phyloP scores from a whole-genome alignment of 257 asterid species.

The Capsicum chinense region DNA sequence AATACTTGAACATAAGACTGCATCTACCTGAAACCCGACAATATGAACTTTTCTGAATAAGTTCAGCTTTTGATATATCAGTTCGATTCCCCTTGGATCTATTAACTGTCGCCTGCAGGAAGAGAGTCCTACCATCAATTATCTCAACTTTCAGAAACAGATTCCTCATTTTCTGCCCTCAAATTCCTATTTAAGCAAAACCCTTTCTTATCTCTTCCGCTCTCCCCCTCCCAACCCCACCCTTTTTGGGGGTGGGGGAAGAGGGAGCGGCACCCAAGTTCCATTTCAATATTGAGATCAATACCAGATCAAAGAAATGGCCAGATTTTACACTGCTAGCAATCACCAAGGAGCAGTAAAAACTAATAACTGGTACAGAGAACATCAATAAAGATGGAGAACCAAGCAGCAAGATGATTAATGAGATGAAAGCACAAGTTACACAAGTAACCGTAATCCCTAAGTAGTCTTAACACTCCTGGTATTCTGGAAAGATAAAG shows the following conservation, averaged over 20 bases:
- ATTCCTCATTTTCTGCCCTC: background rate
- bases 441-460: background rate
- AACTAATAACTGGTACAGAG: background rate
- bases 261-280: background rate
- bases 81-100: constrained; percentile 93
- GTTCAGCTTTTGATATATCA: constrained; percentile 79
- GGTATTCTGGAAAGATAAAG: background rate
- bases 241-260: background rate
- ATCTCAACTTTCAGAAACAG: background rate
- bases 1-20: background rate
- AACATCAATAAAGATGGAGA: background rate
- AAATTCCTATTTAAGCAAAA: background rate
- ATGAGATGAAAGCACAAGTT: constrained; percentile 6
- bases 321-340: background rate
- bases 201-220: background rate
- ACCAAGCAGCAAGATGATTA: background rate
- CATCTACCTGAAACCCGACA: constrained; percentile 81
- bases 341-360: background rate
- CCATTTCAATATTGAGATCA: background rate
- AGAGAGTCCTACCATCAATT: constrained; percentile 9
- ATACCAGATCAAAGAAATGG: background rate
- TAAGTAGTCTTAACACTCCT: background rate
- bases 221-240: too few species aligned
- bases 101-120: constrained; percentile 78
- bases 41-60: constrained; percentile 82